Evolutionary conservation across 2,329 filamentous ascomycete genomes (phyloP).

Genomic region (Talaromyces pinophilus): DNA sequence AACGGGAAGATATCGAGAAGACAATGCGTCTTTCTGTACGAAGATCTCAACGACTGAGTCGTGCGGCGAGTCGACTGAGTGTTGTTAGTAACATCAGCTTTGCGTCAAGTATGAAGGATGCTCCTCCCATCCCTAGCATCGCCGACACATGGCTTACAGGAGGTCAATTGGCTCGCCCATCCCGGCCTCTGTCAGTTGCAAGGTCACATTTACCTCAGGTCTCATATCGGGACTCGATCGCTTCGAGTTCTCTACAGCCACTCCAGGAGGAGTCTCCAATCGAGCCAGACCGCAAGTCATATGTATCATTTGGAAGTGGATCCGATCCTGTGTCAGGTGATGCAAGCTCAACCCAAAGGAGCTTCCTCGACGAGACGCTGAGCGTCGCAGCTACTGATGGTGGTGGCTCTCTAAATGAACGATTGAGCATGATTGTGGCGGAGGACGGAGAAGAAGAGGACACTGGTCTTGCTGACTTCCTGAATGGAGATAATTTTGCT

Average conservation of each 20-base stretch:
- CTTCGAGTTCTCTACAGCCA: conserved; percentile 84
- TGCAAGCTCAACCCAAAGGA: conserved; percentile 72
- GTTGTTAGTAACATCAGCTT: conserved; percentile 92
- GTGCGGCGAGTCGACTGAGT: conserved; percentile 87
- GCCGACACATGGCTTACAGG: conserved; percentile 84
- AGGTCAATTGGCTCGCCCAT: conserved; percentile 52
- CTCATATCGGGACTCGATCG: conserved; percentile 80
- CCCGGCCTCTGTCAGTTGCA: conserved; percentile 63
- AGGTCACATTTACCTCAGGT: conserved; percentile 60
- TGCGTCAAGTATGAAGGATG: conserved; percentile 87
- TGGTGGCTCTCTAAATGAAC: conserved; percentile 74
- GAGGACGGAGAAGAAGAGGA: conserved; percentile 92
- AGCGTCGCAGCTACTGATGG: conserved; percentile 63
- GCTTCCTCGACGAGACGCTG: conserved; percentile 82
- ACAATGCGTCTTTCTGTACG: conserved; percentile 91
- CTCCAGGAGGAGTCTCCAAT: conserved; percentile 81
- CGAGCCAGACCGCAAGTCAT: conserved; percentile 90
- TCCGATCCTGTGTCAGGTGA: conserved; percentile 71
- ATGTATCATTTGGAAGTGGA: conserved; percentile 69
- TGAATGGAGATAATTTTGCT: conserved; percentile 90
- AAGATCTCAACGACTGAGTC: conserved; percentile 85
- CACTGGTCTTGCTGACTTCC: conserved; percentile 84
- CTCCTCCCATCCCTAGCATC: conserved; percentile 92
- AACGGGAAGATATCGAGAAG: conserved; percentile 90
- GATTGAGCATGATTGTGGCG: conserved; percentile 78